Conservation (phyloP, 2,329 filamentous ascomycete genomes). For the Fusarium sp. region DNA sequence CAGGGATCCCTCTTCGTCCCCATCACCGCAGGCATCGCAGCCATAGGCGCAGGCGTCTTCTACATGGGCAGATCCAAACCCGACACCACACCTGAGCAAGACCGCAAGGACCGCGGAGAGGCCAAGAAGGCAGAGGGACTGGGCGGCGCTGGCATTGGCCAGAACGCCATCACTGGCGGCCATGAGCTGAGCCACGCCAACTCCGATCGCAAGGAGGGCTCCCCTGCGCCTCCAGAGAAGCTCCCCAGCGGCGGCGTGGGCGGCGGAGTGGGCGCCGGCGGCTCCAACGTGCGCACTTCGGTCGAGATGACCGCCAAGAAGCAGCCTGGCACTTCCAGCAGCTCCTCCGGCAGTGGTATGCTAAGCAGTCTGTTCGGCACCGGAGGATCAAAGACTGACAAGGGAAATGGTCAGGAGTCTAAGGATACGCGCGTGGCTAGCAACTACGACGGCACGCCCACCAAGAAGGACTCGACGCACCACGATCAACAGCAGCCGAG, state of each 20-base stretch:
- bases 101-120: constrained; percentile 41
- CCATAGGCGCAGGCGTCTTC: constrained; percentile 46
- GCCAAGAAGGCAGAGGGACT: constrained; percentile 51
- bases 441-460: constrained; percentile 32
- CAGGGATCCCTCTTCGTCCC: constrained; percentile 38
- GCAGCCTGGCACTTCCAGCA: constrained; percentile 20
- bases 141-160: constrained; percentile 51
- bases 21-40: constrained; percentile 34
- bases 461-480: constrained; percentile 23
- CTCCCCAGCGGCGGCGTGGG: constrained; percentile 52
- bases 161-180: constrained; percentile 49
- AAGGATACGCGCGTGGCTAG: constrained; percentile 38
- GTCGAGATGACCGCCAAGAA: constrained; percentile 46
- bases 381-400: constrained; percentile 37
- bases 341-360: constrained; percentile 16
- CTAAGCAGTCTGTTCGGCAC: constrained; percentile 44
- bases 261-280: constrained; percentile 50
- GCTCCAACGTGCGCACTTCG: constrained; percentile 45
- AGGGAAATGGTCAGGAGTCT: constrained; percentile 15
- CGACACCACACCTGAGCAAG: constrained; percentile 26
- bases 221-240: constrained; percentile 47
- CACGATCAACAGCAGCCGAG: constrained; percentile 26
- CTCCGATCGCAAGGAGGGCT: constrained; percentile 38
- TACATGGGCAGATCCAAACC: constrained; percentile 31
- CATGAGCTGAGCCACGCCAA: constrained; percentile 46